Evolutionary conservation across 257 asterid species (phyloP).

Genomic region (Primulina huaijiensis): DNA sequence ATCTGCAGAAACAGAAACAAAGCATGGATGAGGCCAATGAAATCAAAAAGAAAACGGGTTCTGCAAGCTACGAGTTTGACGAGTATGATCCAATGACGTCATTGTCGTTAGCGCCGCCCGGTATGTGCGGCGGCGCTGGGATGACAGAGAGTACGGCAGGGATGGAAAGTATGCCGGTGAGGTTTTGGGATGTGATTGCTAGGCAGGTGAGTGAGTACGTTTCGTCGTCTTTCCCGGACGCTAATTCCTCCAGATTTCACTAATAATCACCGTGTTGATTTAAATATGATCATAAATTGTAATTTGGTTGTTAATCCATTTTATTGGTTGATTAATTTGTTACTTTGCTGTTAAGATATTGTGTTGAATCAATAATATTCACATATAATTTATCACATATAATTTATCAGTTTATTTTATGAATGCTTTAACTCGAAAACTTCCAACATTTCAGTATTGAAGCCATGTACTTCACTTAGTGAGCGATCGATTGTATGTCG

Average conservation of each 20-base stretch:
- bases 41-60: constrained; percentile 20
- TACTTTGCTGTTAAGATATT: background rate
- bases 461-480: too few species aligned
- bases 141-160: constrained; percentile 25
- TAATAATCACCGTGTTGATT: constrained; percentile 20
- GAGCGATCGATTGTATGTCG: too few species aligned
- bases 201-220: constrained; percentile 72
- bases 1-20: constrained; percentile 22
- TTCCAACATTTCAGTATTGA: too few species aligned
- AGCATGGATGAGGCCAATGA: background rate
- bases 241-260: constrained; percentile 46
- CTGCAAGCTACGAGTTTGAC: constrained; percentile 24
- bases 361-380: constrained; percentile 1
- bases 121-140: constrained; percentile 31
- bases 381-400: background rate
- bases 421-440: too few species aligned
- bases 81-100: constrained; percentile 68
- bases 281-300: background rate
- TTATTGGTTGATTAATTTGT: constrained; percentile 6
- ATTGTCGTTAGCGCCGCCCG: constrained; percentile 75
- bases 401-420: too few species aligned
- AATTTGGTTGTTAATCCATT: constrained; percentile 16
- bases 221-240: constrained; percentile 53
- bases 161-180: constrained; percentile 41
- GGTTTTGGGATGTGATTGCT: constrained; percentile 76